Conservation (phyloP, 2,329 filamentous ascomycete genomes). For the Coniochaeta hoffmannii region DNA sequence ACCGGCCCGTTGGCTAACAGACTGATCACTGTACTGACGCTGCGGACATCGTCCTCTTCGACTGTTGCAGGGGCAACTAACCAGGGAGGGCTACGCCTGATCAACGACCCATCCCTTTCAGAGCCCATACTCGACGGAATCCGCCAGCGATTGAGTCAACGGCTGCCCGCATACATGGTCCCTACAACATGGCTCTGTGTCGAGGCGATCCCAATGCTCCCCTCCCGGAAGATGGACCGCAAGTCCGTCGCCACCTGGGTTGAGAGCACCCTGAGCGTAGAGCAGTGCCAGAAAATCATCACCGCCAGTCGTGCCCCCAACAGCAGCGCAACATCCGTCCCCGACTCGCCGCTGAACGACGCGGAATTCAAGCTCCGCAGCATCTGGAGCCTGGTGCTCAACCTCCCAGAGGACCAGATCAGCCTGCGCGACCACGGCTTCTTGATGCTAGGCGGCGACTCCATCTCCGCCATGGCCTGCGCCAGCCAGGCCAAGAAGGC, state of each 20-base stretch:
- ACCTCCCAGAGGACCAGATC: constrained; percentile 21
- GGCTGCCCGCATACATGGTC: constrained; percentile 28
- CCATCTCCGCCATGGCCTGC: constrained; percentile 34
- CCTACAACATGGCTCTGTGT: constrained; percentile 22
- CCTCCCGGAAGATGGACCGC: constrained; percentile 24
- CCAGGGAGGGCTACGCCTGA: background rate
- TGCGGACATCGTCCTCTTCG: constrained; percentile 5
- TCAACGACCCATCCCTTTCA: background rate
- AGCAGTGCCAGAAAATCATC: constrained; percentile 28
- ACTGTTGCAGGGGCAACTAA: background rate
- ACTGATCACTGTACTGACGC: constrained; percentile 20
- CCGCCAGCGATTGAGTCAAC: constrained; percentile 24
- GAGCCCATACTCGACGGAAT: constrained; percentile 12
- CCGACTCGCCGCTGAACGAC: constrained; percentile 12
- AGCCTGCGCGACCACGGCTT: constrained; percentile 25
- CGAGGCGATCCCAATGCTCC: constrained; percentile 17
- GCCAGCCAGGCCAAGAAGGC: constrained; percentile 28
- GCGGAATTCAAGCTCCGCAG: constrained; percentile 11
- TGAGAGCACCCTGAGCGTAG: constrained; percentile 25
- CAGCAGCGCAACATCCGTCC: constrained; percentile 7
- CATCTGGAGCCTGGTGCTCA: constrained; percentile 34
- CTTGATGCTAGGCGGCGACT: constrained; percentile 33
- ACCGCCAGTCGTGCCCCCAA: constrained; percentile 15
- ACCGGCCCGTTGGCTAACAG: constrained; percentile 17
- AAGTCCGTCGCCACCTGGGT: constrained; percentile 34